Conservation (phyloP, 768 basidiomycete genomes). For the Panaeolus cyanescens region DNA sequence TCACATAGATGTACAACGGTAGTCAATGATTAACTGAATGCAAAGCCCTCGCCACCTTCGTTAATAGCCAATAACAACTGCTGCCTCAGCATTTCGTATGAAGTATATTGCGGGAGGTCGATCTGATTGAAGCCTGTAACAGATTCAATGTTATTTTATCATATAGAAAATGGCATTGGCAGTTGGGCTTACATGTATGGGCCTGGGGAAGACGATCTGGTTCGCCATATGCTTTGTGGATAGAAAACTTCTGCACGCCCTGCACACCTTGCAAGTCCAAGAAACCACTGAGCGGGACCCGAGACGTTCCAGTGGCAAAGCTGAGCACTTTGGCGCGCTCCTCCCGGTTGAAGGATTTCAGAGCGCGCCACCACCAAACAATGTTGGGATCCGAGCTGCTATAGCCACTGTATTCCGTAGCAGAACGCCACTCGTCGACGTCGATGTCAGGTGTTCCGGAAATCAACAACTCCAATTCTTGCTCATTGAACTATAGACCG, state of each 20-base stretch:
- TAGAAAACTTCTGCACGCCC: slow-evolving; percentile 93
- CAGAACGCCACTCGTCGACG: slow-evolving; percentile 95
- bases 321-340: slow-evolving; percentile 96
- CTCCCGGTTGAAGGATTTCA: slow-evolving; percentile 96
- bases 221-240: slow-evolving; percentile 91
- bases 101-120: slow-evolving; percentile 91
- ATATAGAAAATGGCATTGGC: background rate
- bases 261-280: slow-evolving; percentile 94
- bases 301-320: slow-evolving; percentile 92
- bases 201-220: slow-evolving; percentile 85
- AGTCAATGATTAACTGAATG: slow-evolving; percentile 61
- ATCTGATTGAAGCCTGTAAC: slow-evolving; percentile 87
- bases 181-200: slow-evolving; percentile 71
- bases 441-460: slow-evolving; percentile 99
- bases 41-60: slow-evolving; percentile 96
- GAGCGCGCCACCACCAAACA: slow-evolving; percentile 98
- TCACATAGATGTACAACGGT: background rate
- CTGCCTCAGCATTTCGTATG: slow-evolving; percentile 94
- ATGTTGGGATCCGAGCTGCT: slow-evolving; percentile 91
- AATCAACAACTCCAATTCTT: slow-evolving; percentile 91
- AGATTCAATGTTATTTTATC: slow-evolving; percentile 7
- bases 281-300: slow-evolving; percentile 94
- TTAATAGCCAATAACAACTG: slow-evolving; percentile 90
- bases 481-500: slow-evolving; percentile 85
- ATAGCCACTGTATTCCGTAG: slow-evolving; percentile 90